These are phyloP conservation scores for Trichoderma harzianum DNA, from an alignment of 2,329 filamentous ascomycete species.

Conservation along the genomic window DNA sequence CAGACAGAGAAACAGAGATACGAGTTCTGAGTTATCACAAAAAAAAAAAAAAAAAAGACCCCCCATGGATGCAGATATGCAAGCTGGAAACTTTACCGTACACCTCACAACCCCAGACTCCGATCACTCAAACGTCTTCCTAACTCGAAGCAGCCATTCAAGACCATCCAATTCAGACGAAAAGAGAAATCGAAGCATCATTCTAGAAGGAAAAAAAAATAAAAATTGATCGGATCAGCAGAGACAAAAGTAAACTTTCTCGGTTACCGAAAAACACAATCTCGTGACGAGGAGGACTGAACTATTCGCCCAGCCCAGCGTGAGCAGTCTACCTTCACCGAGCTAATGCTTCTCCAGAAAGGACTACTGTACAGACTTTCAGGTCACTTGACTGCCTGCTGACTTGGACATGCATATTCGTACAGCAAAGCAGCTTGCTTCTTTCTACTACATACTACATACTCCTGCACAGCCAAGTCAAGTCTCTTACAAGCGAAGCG, in stretches of 20 bases:
- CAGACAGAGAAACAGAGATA: background rate
- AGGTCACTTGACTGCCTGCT: background rate
- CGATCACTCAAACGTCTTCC: background rate
- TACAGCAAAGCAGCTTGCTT: background rate
- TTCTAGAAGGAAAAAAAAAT: background rate
- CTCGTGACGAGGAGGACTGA: background rate
- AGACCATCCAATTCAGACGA: background rate
- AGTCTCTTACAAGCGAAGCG: no score
- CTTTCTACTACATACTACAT: background rate
- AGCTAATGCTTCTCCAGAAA: background rate
- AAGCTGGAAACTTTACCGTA: background rate
- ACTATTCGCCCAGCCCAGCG: no score
- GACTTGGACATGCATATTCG: background rate
- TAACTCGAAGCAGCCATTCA: background rate
- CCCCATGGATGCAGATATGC: background rate
- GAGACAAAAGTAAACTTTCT: background rate
- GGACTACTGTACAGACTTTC: background rate
- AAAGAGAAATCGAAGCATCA: background rate
- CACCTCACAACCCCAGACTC: background rate
- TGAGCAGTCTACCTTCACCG: no score
- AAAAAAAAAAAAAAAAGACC: background rate
- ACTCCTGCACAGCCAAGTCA: background rate
- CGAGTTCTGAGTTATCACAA: slow-evolving; percentile 11
- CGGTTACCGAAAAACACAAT: background rate
- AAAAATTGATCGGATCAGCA: background rate